These are phyloP conservation scores for Rhizophagus prolifer DNA, from an alignment of 192 early-diverging fungal genomes.

Conservation along the genomic window DNA sequence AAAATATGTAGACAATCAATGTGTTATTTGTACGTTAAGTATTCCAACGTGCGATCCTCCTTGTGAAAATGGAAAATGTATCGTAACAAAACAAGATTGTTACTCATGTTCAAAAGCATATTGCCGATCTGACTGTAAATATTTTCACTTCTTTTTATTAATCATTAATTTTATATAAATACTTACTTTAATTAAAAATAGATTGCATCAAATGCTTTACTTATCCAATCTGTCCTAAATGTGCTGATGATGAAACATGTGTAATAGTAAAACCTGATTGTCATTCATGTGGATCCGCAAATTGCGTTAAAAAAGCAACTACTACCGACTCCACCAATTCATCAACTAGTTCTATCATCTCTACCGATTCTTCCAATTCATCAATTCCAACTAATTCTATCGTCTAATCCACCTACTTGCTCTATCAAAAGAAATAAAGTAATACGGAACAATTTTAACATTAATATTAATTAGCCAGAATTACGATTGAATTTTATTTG, in stretches of 20 bases:
- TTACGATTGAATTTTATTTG: too few species aligned
- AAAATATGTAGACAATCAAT: neutral
- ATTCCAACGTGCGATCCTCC: neutral
- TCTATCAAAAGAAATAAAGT: too few species aligned
- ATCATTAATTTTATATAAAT: neutral
- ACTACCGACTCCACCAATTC: too few species aligned
- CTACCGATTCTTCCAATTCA: too few species aligned
- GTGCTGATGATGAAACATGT: neutral
- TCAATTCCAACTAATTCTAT: too few species aligned
- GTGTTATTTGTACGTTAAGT: neutral
- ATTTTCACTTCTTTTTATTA: too few species aligned
- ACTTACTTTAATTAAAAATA: neutral
- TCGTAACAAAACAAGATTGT: neutral
- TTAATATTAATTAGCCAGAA: too few species aligned
- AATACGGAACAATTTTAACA: too few species aligned
- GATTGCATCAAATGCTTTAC: neutral
- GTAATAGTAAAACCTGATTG: neutral
- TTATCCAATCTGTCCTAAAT: neutral
- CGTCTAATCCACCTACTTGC: too few species aligned
- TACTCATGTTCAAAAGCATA: neutral
- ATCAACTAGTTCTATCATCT: too few species aligned
- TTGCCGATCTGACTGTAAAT: neutral
- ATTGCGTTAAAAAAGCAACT: neutral
- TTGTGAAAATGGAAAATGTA: neutral
- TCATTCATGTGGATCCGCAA: neutral